Evolutionary conservation across 2,329 filamentous ascomycete genomes (phyloP).

Genomic region (Lecanoromycetidae sp.): DNA sequence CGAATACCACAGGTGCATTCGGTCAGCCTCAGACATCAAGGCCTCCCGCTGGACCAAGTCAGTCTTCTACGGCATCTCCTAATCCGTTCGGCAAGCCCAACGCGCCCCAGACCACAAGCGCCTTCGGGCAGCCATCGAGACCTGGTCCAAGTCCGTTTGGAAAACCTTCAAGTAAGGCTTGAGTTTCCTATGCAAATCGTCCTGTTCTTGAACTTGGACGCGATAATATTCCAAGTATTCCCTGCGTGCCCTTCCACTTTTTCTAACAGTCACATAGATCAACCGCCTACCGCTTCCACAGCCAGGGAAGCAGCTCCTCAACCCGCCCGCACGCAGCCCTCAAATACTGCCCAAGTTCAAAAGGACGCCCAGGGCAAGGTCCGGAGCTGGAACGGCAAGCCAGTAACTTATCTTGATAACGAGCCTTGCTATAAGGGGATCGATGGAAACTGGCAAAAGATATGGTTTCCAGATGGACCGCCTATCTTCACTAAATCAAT

Average conservation of each 20-base stretch:
- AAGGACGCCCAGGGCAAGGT: conserved; percentile 27
- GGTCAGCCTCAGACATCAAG: conserved; percentile 5
- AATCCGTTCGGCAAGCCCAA: conserved; percentile 27
- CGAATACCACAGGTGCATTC: conserved; percentile 20
- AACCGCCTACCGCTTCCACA: conserved; percentile 6
- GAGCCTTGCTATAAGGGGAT: conserved; percentile 40
- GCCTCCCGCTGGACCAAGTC: too few species aligned
- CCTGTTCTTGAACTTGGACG: not conserved
- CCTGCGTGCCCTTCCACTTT: not conserved
- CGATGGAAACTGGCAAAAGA: conserved; percentile 48
- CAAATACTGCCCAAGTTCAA: conserved; percentile 21
- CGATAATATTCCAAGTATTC: not conserved
- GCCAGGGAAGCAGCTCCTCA: conserved; percentile 4
- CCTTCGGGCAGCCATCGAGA: conserved; percentile 25
- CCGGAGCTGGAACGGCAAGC: conserved; percentile 50
- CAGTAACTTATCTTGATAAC: conserved; percentile 46
- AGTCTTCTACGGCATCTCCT: conserved; percentile 20
- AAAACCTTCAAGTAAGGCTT: conserved; percentile 2
- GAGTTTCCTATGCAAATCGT: not conserved
- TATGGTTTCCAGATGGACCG: conserved; percentile 63
- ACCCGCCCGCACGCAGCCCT: conserved; percentile 18
- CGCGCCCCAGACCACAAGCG: conserved; percentile 18
- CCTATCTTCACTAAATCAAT: conserved; percentile 49
- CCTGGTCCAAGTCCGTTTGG: not conserved
- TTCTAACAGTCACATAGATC: not conserved